These are phyloP conservation scores for Botrytis cinerea DNA, from an alignment of 2,329 filamentous ascomycete species.

Conservation along the genomic window DNA sequence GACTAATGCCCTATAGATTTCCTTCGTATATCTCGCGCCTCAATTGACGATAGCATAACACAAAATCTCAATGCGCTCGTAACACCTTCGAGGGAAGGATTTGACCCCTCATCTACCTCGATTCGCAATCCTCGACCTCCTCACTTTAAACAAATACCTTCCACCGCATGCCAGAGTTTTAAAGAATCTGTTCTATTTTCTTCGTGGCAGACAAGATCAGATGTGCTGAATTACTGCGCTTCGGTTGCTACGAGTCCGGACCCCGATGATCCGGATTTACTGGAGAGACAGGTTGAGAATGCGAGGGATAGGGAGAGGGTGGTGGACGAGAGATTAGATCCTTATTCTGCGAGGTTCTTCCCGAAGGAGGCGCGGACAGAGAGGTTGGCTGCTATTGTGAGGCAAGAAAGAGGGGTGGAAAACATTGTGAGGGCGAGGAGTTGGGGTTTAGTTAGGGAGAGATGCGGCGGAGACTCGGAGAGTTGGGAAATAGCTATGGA, in stretches of 20 bases:
- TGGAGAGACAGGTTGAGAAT: slow-evolving; percentile 69
- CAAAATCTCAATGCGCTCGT: slow-evolving; percentile 90
- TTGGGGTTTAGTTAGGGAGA: slow-evolving; percentile 75
- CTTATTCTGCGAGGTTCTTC: slow-evolving; percentile 84
- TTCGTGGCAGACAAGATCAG: slow-evolving; percentile 79
- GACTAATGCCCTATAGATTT: slow-evolving; percentile 65
- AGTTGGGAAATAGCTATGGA: slow-evolving; percentile 67
- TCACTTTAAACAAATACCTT: slow-evolving; percentile 56
- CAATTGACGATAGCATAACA: slow-evolving; percentile 89
- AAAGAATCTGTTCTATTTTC: slow-evolving; percentile 80
- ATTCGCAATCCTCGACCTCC: slow-evolving; percentile 56
- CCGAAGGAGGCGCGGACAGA: slow-evolving; percentile 79
- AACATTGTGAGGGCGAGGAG: slow-evolving; percentile 77
- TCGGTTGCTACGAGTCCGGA: slow-evolving; percentile 85
- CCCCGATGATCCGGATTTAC: slow-evolving; percentile 78
- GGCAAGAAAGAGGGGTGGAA: slow-evolving; percentile 76
- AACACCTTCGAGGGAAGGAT: slow-evolving; percentile 70
- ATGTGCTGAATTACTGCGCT: slow-evolving; percentile 87
- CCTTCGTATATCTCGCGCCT: slow-evolving; percentile 77
- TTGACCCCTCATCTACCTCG: slow-evolving; percentile 78
- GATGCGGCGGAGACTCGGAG: slow-evolving; percentile 63
- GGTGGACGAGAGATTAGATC: slow-evolving; percentile 87
- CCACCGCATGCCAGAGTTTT: slow-evolving; percentile 67
- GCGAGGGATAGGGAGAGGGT: slow-evolving; percentile 69
- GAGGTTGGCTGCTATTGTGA: slow-evolving; percentile 69